Evolutionary conservation across 306 rosid genomes (phyloP).

Genomic region (Hippophae gyantsensis): DNA sequence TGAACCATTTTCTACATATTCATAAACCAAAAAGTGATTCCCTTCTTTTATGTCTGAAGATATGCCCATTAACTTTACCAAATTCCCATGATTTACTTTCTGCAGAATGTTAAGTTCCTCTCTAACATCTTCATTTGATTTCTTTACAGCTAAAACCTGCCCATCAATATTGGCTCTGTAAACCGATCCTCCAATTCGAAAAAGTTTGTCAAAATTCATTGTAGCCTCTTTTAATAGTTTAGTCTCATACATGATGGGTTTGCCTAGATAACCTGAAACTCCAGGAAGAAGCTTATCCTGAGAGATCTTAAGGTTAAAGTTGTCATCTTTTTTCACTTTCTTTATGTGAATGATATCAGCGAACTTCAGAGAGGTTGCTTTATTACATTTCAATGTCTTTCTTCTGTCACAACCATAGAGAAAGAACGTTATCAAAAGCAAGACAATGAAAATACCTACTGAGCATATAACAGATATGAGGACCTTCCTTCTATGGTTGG

Average conservation of each 20-base stretch:
- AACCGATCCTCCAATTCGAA: slow-evolving; percentile 54
- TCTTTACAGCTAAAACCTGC: slow-evolving; percentile 45
- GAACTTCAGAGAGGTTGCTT: slow-evolving; percentile 23
- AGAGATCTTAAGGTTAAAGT: slow-evolving; percentile 2
- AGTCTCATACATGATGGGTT: slow-evolving; percentile 48
- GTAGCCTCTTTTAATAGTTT: slow-evolving; percentile 52
- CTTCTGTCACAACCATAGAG: slow-evolving; percentile 25
- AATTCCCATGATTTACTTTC: slow-evolving; percentile 72
- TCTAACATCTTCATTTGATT: slow-evolving; percentile 38
- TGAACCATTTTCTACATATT: slow-evolving; percentile 65
- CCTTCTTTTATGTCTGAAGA: slow-evolving; percentile 34
- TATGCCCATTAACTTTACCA: slow-evolving; percentile 61
- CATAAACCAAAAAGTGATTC: slow-evolving; percentile 52
- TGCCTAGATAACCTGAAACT: slow-evolving; percentile 61
- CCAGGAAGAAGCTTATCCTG: slow-evolving; percentile 50
- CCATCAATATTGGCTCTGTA: slow-evolving; percentile 57
- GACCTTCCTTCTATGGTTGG: slow-evolving; percentile 10
- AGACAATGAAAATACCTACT: slow-evolving; percentile 29
- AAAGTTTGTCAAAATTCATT: slow-evolving; percentile 42
- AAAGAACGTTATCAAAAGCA: slow-evolving; percentile 11
- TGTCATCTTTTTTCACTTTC: slow-evolving; percentile 5
- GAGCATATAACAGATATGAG: slow-evolving; percentile 25
- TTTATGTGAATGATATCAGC: slow-evolving; percentile 17
- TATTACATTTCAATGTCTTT: slow-evolving; percentile 23
- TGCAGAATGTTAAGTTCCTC: slow-evolving; percentile 69